Evolutionary conservation across 116 monocot species (phyloP), one percentile per base, ranked within the genome.

Genomic region (Dioscorea cayenensis): DNA sequence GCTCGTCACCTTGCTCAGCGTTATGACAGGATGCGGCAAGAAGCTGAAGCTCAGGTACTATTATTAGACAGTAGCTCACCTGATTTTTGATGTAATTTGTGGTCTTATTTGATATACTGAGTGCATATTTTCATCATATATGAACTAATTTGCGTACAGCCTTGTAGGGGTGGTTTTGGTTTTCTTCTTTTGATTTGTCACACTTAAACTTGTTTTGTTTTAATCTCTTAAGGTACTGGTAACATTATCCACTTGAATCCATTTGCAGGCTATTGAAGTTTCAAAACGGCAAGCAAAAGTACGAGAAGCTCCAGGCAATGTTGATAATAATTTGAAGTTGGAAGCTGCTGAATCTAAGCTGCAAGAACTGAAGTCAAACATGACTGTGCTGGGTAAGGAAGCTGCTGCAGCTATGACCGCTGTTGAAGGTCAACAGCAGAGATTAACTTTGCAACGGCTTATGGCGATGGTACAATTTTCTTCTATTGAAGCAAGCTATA

Each of bases 1-100:
- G 99, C 99, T 66, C 90, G 94, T 8, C 91, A 94, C 70, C 85
- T 99, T 75, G 88, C 99, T 64, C 90, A 99, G 50, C 82, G 94
- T 28, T 99, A 99, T 79, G 90, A 94, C 70, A 88, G 79, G 73
- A 77, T 99, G 79, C 80, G 91, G 14, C 97, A 97, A 77, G 97
- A 97, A 83, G 86, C 90, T 77, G 94, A 97, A 82, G 87, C 92
- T 76, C 94, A 97, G 97, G 97, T 93, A 71, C 1, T 52, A 35
- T 19, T 68, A 65, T 18, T 51, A 36, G 58, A 49, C 22, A 20
- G 23, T 51, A 10, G 32, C 32, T 69, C 14, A 29, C 14, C 2
- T 65, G 11, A 19, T 65, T 28, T 4, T 16, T 65, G 3, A 16
- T 35, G 14, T 65, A 6, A 19, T 35, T 36, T 2, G 2, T 23